These are phyloP conservation scores for Hypoxylon sp. DNA, from an alignment of 2,329 filamentous ascomycete species.

Conservation along the genomic window DNA sequence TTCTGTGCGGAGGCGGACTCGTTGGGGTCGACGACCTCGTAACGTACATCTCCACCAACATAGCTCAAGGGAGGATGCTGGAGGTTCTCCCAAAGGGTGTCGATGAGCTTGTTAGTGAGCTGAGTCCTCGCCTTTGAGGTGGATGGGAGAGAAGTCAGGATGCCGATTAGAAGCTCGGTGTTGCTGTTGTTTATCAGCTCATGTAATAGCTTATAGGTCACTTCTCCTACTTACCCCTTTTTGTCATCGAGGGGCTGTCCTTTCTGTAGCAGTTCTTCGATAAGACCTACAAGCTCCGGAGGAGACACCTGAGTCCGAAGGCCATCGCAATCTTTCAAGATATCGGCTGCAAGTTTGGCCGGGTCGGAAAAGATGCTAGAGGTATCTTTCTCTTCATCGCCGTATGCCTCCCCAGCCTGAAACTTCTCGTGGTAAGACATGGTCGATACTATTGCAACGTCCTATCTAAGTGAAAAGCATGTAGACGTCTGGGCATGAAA, in stretches of 20 bases:
- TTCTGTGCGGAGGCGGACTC: constrained; percentile 48
- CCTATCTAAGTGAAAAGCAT: constrained; percentile 6
- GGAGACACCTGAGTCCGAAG: constrained; percentile 43
- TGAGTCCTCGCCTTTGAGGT: constrained; percentile 46
- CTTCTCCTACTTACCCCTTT: constrained; percentile 47
- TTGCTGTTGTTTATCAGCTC: constrained; percentile 46
- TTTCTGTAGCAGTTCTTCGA: constrained; percentile 48
- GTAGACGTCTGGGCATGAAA: neutral
- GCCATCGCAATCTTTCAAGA: constrained; percentile 46
- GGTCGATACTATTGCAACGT: constrained; percentile 14
- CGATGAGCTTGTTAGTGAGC: constrained; percentile 60
- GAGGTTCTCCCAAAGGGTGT: constrained; percentile 62
- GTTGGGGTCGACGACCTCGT: constrained; percentile 46
- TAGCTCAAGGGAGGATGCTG: constrained; percentile 62
- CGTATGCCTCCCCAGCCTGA: constrained; percentile 51
- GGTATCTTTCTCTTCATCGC: constrained; percentile 38
- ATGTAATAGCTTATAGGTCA: neutral
- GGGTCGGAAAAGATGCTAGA: constrained; percentile 47
- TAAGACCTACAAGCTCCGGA: constrained; percentile 44
- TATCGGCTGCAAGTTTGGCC: constrained; percentile 45
- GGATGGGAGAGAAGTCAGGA: constrained; percentile 50
- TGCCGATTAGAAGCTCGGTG: constrained; percentile 52
- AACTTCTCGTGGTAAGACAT: constrained; percentile 50
- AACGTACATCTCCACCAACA: constrained; percentile 53
- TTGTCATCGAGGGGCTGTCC: constrained; percentile 68